Percentiles rank a stretch among this genome's conserved stretches.
phyloP scores from a whole-genome alignment of 2,329 filamentous ascomycete species.

The Rhynchosporium graminicola region DNA sequence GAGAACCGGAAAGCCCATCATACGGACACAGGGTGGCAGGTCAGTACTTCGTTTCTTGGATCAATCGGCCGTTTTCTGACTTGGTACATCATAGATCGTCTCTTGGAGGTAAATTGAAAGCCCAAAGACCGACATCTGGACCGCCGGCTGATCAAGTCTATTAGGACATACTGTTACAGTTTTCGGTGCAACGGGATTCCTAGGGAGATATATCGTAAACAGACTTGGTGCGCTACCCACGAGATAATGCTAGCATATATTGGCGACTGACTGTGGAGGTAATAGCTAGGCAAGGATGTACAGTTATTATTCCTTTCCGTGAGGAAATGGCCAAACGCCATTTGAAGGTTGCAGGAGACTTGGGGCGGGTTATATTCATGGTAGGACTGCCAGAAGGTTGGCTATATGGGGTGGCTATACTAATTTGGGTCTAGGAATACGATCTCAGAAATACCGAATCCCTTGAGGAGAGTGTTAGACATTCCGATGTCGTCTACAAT shows the following conservation, averaged over 20 bases:
- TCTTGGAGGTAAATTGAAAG: constrained; percentile 68
- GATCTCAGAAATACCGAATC: constrained; percentile 93
- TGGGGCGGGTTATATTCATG: constrained; percentile 85
- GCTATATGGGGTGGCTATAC: background rate
- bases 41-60: constrained; percentile 48
- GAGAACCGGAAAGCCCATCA: constrained; percentile 91
- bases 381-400: constrained; percentile 45
- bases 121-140: constrained; percentile 14
- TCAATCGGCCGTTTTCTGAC: constrained; percentile 38
- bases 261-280: constrained; percentile 32
- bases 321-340: constrained; percentile 99
- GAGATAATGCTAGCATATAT: constrained; percentile 14
- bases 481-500: constrained; percentile 98
- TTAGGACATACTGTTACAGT: constrained; percentile 93
- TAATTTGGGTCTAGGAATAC: constrained; percentile 66
- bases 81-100: constrained; percentile 61
- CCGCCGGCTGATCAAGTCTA: constrained; percentile 31
- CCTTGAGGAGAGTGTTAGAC: constrained; percentile 93
- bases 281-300: constrained; percentile 87
- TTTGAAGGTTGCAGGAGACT: constrained; percentile 92
- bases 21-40: constrained; percentile 88
- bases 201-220: constrained; percentile 97
- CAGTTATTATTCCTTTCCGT: constrained; percentile 87
- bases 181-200: constrained; percentile 93
- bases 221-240: constrained; percentile 65